These are phyloP conservation scores for Daldinia sp. DNA, from an alignment of 2,329 filamentous ascomycete species.

Conservation along the genomic window DNA sequence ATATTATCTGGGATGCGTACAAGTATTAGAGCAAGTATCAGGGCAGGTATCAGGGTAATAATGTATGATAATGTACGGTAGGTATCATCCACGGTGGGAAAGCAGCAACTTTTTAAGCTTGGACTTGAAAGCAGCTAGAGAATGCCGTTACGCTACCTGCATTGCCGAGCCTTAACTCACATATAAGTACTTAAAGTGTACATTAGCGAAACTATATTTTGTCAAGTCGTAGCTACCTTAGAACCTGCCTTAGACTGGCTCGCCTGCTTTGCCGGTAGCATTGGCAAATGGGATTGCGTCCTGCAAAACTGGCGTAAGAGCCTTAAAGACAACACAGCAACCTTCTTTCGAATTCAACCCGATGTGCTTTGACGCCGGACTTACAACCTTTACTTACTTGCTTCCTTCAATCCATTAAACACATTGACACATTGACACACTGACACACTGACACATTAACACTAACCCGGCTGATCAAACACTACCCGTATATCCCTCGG, in stretches of 20 bases:
- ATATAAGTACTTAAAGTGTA: constrained; percentile 30
- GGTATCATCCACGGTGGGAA: constrained; percentile 20
- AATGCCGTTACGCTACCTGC: constrained; percentile 43
- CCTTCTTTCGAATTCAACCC: constrained; percentile 22
- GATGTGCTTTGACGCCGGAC: constrained; percentile 13
- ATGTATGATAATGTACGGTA: too few relatives aligned
- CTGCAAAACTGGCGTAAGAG: constrained; percentile 36
- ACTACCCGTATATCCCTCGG: background rate
- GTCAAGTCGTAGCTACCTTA: constrained; percentile 26
- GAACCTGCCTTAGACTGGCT: constrained; percentile 4
- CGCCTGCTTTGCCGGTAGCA: constrained; percentile 36
- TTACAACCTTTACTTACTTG: constrained; percentile 6
- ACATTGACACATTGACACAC: too few relatives aligned
- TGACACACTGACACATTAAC: too few relatives aligned
- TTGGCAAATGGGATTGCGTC: constrained; percentile 42
- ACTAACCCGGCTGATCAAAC: background rate
- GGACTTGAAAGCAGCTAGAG: constrained; percentile 31
- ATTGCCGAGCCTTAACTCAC: constrained; percentile 36
- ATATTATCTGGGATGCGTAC: background rate
- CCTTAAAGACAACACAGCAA: constrained; percentile 41
- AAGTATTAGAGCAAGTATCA: background rate
- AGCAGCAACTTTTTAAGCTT: constrained; percentile 7
- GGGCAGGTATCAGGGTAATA: background rate
- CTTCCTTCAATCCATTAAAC: too few relatives aligned
- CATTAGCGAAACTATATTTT: constrained; percentile 34